Conservation (phyloP, 148 eudicot species). For the Chenopodium berlandieri region DNA sequence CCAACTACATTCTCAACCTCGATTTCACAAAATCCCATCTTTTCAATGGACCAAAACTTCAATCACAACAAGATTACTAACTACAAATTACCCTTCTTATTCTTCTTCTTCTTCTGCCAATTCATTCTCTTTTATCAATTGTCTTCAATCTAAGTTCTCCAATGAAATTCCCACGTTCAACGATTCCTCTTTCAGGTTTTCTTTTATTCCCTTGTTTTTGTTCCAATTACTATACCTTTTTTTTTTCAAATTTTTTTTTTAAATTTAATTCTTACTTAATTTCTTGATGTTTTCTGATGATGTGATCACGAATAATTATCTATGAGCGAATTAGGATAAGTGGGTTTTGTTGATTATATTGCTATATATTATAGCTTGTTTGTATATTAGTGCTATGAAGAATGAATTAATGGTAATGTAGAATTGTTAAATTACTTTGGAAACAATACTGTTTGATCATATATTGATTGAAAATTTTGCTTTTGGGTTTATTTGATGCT, state of each 20-base stretch:
- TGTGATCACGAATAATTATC: neutral
- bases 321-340: neutral
- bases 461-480: neutral
- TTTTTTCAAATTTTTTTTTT: neutral
- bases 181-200: constrained; percentile 50
- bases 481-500: neutral
- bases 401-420: neutral
- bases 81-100: neutral
- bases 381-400: neutral
- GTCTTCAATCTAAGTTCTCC: constrained; percentile 33
- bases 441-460: neutral
- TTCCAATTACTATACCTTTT: neutral
- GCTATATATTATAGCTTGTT: neutral
- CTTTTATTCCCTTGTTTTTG: neutral
- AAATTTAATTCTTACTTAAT: too few relatives aligned
- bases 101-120: constrained; percentile 24
- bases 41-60: neutral
- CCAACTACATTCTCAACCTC: neutral
- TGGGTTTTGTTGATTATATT: neutral
- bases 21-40: neutral
- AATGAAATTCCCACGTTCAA: constrained; percentile 28
- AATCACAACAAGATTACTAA: neutral
- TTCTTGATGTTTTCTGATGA: neutral
- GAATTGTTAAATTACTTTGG: neutral
- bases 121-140: constrained; percentile 29